Base-by-base conservation (phyloP, 768 basidiomycete species). In the Favolaschia claudopus region DNA sequence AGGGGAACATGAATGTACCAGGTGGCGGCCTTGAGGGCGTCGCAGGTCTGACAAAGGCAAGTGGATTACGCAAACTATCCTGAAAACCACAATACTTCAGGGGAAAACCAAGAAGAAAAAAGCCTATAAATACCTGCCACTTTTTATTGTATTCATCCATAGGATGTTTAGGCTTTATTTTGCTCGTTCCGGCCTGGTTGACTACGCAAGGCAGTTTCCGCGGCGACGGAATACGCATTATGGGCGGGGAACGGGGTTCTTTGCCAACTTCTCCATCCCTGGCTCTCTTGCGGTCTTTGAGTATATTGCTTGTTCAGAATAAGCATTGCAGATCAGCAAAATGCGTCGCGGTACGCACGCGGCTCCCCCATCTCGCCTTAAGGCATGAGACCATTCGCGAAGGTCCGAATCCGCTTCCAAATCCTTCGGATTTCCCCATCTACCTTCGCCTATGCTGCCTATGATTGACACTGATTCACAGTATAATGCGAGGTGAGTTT, bases 351-450 rank as follows among this genome's bases (percentile, higher is more conserved):
- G 39, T 32, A 78, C 85, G 72, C 68, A 89, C 89, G 87, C 87
- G 61, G 77, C 85, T 40, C 87, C 86, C 32, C 86, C 88, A 33
- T 79, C 77, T 40, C 79, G 70, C 50, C 77, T 79, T 44, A 90
- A 71, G n/a, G 85, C 88, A 8, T 79, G 66, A 17, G 79, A 72
- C 89, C 89, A 91, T 45, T 74, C 70, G 5, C 64, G 65, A 22
- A 91, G 65, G 27, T 80, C 75, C 6, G 55, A 44, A 38, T 83
- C 67, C 3, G 63, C 67, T 20, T 82, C 79, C 5, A 89, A 65
- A 3, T 79, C 74, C 51, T 73, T 71, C 3, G 89, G 89, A 27
- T 71, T 74, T 1, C 85, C 87, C 65, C 84, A 87, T 31, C 70
- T 67, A 4, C 76, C 73, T 67, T 85, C 85, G 4, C 73, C 76